Percentiles rank a stretch among this genome's conserved stretches.
Conservation (phyloP, 192 early-diverging fungal species). For the Coemansia sp. region DNA sequence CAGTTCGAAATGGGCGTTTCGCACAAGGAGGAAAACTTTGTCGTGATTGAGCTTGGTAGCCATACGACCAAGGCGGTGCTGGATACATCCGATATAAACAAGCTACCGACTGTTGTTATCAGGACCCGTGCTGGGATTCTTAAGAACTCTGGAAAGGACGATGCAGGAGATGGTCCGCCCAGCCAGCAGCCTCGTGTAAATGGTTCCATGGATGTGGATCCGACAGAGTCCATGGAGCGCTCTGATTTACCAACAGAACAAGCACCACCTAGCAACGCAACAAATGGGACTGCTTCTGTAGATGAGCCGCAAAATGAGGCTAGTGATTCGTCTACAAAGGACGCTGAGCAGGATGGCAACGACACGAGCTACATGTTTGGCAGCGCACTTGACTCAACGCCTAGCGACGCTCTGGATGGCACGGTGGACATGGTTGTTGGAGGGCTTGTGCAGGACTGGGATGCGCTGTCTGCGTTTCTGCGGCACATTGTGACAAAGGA, state of each 20-base stretch:
- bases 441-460: constrained; percentile 71
- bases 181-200: background rate
- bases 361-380: constrained; percentile 48
- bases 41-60: constrained; percentile 88
- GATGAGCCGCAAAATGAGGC: background rate
- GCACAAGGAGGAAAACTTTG: constrained; percentile 73
- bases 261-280: background rate
- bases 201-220: constrained; percentile 2
- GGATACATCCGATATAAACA: constrained; percentile 74
- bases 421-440: constrained; percentile 59
- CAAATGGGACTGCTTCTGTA: background rate
- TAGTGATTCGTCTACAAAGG: background rate
- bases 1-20: constrained; percentile 35
- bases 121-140: constrained; percentile 29
- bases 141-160: constrained; percentile 4
- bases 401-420: constrained; percentile 20
- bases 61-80: constrained; percentile 73
- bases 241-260: background rate
- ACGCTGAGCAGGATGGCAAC: constrained; percentile 8
- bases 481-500: constrained; percentile 78
- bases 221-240: background rate
- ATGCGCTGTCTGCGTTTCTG: constrained; percentile 70
- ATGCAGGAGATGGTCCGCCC: background rate
- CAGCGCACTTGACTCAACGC: constrained; percentile 37
- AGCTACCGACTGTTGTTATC: constrained; percentile 64